Percentiles rank a stretch among this genome's conserved stretches.
These are phyloP conservation scores for Paramecium caudatum DNA, from an alignment of 73 alveolate genomes.

Conservation along the genomic window DNA sequence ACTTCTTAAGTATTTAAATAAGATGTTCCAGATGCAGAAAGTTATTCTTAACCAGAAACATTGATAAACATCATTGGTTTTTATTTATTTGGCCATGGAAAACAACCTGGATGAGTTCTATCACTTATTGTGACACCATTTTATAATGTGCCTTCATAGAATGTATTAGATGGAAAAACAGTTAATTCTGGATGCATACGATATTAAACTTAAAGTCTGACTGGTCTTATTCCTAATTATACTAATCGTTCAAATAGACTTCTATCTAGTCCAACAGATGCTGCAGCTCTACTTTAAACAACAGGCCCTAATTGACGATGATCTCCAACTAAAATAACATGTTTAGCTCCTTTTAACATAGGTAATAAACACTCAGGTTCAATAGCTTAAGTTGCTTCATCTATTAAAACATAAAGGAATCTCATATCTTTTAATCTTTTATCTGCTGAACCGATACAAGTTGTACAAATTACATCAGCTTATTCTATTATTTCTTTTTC, in stretches of 20 bases:
- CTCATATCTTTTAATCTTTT: constrained; percentile 69
- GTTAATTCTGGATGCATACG: constrained; percentile 99
- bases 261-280: constrained; percentile 98
- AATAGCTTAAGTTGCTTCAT: constrained; percentile 98
- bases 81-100: constrained; percentile 98
- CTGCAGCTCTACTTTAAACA: constrained; percentile 99
- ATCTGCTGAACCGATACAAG: constrained; percentile 79
- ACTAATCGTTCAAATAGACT: constrained; percentile 98
- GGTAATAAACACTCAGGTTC: constrained; percentile 99
- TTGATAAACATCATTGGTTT: constrained; percentile 98
- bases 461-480: constrained; percentile 76
- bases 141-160: constrained; percentile 98
- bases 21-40: constrained; percentile 99
- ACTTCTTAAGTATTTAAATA: constrained; percentile 98
- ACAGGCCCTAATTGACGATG: constrained; percentile 99
- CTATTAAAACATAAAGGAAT: constrained; percentile 79
- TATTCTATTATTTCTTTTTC: constrained; percentile 72
- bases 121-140: constrained; percentile 96
- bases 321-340: constrained; percentile 98
- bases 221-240: constrained; percentile 94
- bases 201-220: constrained; percentile 97
- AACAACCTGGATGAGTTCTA: constrained; percentile 91
- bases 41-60: constrained; percentile 97
- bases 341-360: constrained; percentile 97
- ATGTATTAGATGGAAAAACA: constrained; percentile 98